Base-by-base conservation (phyloP, 2,329 filamentous ascomycete species). In the Penicillium hesseltinei region DNA sequence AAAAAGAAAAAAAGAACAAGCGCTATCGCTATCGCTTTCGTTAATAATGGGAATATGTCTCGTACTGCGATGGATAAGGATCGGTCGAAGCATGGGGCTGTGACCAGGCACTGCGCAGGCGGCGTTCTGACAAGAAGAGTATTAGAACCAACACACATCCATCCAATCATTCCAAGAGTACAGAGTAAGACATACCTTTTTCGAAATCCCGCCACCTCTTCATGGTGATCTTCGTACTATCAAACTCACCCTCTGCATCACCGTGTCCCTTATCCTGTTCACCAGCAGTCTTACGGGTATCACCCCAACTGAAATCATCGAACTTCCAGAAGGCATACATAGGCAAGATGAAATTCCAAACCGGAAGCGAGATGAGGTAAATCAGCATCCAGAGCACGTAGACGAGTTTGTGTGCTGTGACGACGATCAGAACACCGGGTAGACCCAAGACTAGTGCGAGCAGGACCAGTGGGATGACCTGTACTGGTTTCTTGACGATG, bases 281-380 rank as follows among this genome's bases (percentile, higher is more conserved):
- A 29, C 92, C 92, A 0, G 88, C 90, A 40, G 93, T 96, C 84
- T 97, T 96, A 61, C 94, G 87, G 54, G 94, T 99, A 63, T 99
- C 95, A 70, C 94, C 94, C 94, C 94, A 99, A 56, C 90, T 96
- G 81, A 99, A 99, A 80, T 99, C 94, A 74, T 99, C 94, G 73
- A 99, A 99, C 79, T 99, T 97, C 94, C 94, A 99, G 81, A 93
- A 99, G 3, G 94, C 89, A 73, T 99, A 99, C 8, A 86, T 85
- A 0, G 94, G 94, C 9, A 99, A 86, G 38, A 99, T 82, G 73
- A 99, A 96, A 77, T 99, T 99, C 94, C 94, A 99, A 57, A 99
- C 84, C 0, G 95, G 95, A 1, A 99, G 85, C 1, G 94, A 96
- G 45, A 92, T 53, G 19, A 99, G 85, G 75, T 99, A 99, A 75